Conservation (phyloP, 2,329 filamentous ascomycete genomes). For the Talaromyces funiculosus region DNA sequence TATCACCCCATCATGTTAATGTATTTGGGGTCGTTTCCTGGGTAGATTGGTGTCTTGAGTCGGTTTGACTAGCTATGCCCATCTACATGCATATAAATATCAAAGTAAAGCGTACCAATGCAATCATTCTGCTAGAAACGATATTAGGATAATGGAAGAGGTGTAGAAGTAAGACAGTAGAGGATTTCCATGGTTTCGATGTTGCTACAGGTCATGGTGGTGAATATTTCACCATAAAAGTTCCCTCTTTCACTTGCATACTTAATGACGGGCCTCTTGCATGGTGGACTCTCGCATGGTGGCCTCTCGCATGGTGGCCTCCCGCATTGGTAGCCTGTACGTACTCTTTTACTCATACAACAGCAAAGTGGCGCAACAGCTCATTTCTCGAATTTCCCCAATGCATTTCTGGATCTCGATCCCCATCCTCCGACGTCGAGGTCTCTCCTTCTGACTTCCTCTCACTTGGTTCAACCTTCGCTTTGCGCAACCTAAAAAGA, state of each 20-base stretch:
- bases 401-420: background rate
- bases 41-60: too few species aligned
- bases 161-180: background rate
- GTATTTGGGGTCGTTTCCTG: too few species aligned
- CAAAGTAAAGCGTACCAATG: too few species aligned
- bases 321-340: background rate
- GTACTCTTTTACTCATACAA: background rate
- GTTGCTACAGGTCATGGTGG: background rate
- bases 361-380: background rate
- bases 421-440: background rate
- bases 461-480: background rate
- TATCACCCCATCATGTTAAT: too few species aligned
- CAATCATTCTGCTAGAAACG: too few species aligned
- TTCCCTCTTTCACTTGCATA: background rate
- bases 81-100: too few species aligned
- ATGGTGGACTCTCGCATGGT: background rate
- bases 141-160: too few species aligned
- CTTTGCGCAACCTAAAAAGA: background rate
- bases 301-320: background rate
- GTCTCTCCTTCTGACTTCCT: background rate
- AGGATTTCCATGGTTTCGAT: background rate
- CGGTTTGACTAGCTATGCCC: too few species aligned
- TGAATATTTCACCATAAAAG: background rate
- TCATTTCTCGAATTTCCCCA: background rate
- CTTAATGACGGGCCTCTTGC: background rate